Conservation (phyloP, 2,329 filamentous ascomycete species). For the Myriosclerotinia duriaeana region DNA sequence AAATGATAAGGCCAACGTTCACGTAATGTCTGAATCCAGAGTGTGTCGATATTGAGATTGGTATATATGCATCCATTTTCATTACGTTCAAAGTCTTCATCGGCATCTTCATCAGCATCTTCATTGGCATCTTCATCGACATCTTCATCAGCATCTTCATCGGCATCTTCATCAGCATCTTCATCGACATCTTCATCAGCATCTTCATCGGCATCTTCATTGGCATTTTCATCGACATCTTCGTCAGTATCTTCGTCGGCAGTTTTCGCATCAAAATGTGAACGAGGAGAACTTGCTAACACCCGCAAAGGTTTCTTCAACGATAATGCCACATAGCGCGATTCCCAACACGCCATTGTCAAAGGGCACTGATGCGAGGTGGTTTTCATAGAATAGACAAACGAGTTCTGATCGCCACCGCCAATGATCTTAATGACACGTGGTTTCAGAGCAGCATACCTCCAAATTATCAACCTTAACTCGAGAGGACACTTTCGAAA, state of each 20-base stretch:
- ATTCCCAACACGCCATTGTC: not conserved
- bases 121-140: too few species aligned
- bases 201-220: too few species aligned
- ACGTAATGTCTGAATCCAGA: not conserved
- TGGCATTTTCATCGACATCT: too few species aligned
- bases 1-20: not conserved
- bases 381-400: too few species aligned
- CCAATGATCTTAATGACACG: not conserved
- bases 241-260: too few species aligned
- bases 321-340: not conserved
- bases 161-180: too few species aligned
- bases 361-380: not conserved
- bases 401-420: too few species aligned
- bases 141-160: too few species aligned
- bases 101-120: too few species aligned
- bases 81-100: too few species aligned
- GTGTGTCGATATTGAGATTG: not conserved
- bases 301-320: not conserved
- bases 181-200: too few species aligned
- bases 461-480: slow-evolving; percentile 8
- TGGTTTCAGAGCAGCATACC: not conserved
- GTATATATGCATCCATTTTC: not conserved
- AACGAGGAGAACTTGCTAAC: not conserved
- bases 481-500: not conserved
- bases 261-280: too few species aligned